phyloP scores from a whole-genome alignment of 2,329 filamentous ascomycete species.

The Cordyceps farinosa region DNA sequence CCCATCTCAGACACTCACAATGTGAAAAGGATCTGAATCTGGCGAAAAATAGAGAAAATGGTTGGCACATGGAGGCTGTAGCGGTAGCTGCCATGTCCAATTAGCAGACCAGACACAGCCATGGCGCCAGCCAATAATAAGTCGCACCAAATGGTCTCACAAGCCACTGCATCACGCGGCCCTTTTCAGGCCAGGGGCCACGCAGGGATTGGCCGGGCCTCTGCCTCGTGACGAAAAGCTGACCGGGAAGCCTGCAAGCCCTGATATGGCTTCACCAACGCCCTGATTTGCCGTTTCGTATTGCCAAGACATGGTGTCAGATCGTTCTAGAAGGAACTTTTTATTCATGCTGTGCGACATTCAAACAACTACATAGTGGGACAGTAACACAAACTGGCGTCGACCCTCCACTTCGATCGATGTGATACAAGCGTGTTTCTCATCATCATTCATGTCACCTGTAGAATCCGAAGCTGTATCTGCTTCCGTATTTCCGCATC shows the following conservation, averaged over 20 bases:
- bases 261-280: neutral
- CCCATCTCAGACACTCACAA: neutral
- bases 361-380: neutral
- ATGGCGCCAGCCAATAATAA: too few species aligned
- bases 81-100: neutral
- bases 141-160: neutral
- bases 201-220: neutral
- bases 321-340: neutral
- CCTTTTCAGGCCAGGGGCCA: neutral
- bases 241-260: neutral
- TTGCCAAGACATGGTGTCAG: neutral
- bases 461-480: neutral
- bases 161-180: conserved; percentile 2
- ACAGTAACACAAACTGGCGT: neutral
- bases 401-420: neutral
- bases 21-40: too few species aligned
- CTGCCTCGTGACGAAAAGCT: neutral
- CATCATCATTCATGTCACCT: neutral
- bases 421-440: neutral
- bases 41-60: too few species aligned
- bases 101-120: too few species aligned
- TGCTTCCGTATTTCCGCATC: neutral
- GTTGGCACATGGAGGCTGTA: neutral
- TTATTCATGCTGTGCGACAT: neutral
- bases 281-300: neutral